Evolutionary conservation across 192 early-diverging fungal species (phyloP).

Genomic region (Umbelopsis isabellina): DNA sequence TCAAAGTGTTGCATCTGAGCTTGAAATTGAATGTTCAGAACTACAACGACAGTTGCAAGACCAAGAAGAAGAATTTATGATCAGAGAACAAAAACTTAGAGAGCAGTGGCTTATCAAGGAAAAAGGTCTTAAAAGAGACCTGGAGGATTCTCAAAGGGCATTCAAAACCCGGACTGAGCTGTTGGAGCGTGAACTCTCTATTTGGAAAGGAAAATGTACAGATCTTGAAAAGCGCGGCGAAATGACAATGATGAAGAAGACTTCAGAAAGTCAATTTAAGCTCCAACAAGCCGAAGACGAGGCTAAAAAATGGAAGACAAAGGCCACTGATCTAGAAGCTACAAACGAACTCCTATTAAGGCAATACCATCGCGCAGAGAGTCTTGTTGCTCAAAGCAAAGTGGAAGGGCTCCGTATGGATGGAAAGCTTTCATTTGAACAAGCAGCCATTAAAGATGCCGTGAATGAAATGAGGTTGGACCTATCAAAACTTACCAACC

Average conservation of each 20-base stretch:
- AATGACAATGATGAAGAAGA: neutral
- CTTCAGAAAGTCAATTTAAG: constrained; percentile 22
- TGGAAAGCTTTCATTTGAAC: constrained; percentile 2
- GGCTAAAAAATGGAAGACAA: constrained; percentile 28
- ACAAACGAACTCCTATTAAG: neutral
- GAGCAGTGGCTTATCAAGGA: constrained; percentile 8
- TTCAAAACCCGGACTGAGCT: constrained; percentile 30
- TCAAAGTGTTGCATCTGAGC: constrained; percentile 22
- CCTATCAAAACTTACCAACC: constrained; percentile 1
- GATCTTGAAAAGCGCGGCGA: constrained; percentile 26
- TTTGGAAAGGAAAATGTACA: constrained; percentile 23
- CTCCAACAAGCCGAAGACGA: constrained; percentile 26
- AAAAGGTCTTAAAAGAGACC: constrained; percentile 18
- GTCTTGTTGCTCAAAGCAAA: constrained; percentile 14
- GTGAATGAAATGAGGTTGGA: constrained; percentile 12
- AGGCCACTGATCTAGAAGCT: constrained; percentile 6
- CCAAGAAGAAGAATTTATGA: constrained; percentile 4
- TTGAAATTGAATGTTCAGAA: constrained; percentile 19
- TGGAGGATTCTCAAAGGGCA: constrained; percentile 27
- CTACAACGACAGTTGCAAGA: constrained; percentile 27
- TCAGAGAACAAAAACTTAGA: neutral
- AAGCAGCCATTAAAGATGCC: constrained; percentile 13
- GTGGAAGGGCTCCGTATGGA: constrained; percentile 8
- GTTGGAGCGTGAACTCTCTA: constrained; percentile 20
- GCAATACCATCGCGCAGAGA: constrained; percentile 10